A percentile compares a stretch with the other conserved stretches of the same genome.
These are phyloP conservation scores for Avena insularis DNA, from an alignment of 176 grass and related monocot species.

Conservation along the genomic window DNA sequence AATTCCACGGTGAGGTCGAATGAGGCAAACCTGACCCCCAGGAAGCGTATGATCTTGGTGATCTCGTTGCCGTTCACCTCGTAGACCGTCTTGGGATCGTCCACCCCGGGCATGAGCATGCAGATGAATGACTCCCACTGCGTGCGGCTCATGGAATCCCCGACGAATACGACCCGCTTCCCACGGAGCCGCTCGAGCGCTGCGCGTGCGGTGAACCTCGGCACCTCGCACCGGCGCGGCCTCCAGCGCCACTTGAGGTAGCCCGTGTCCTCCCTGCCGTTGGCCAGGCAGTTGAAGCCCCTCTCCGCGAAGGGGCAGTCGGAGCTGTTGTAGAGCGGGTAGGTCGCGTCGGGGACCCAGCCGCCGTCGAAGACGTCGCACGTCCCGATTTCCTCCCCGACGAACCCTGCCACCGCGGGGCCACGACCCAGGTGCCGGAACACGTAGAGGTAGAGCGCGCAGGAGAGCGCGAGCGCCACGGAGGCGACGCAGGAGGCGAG, in stretches of 20 bases:
- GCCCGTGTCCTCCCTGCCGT: slow-evolving; percentile 73
- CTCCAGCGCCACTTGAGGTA: slow-evolving; percentile 95
- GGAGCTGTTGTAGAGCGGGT: slow-evolving; percentile 86
- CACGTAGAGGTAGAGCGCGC: slow-evolving; percentile 69
- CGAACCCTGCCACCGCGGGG: slow-evolving; percentile 42
- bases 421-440: slow-evolving; percentile 57
- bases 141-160: slow-evolving; percentile 98
- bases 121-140: slow-evolving; percentile 99
- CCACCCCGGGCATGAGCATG: slow-evolving; percentile 92
- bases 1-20: slow-evolving; percentile 86
- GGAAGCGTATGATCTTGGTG: slow-evolving; percentile 72
- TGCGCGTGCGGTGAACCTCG: slow-evolving; percentile 52
- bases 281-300: slow-evolving; percentile 93
- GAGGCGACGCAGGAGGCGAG: slow-evolving; percentile 57
- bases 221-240: slow-evolving; percentile 72
- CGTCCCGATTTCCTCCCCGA: slow-evolving; percentile 27
- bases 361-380: slow-evolving; percentile 89
- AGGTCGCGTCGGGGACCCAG: slow-evolving; percentile 63
- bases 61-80: slow-evolving; percentile 91
- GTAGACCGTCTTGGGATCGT: slow-evolving; percentile 69
- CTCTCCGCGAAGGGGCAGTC: slow-evolving; percentile 86
- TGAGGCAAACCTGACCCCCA: slow-evolving; percentile 72
- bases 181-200: slow-evolving; percentile 72
- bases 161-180: slow-evolving; percentile 89
- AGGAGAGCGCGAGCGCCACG: slow-evolving; percentile 59